Evolutionary conservation across 495 filamentous ascomycete species (phyloP), one percentile per base, ranked within the genome.

Genomic region (Neohortaea acidophila): DNA sequence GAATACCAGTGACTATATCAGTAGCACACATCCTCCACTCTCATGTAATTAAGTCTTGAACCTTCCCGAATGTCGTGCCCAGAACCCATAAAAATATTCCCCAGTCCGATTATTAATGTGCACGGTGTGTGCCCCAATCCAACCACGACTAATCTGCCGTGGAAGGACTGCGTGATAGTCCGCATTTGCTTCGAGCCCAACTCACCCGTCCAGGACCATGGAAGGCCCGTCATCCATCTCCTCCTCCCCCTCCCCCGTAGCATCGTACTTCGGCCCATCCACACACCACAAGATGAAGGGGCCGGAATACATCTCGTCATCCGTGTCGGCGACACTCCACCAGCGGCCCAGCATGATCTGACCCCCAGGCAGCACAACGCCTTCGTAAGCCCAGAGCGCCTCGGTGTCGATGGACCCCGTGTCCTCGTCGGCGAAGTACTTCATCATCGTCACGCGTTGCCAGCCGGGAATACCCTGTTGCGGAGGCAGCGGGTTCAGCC

Each of bases 381-480:
- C 59, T 45, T 62, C 59, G 40, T 59, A 58, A 3, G 52, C 56
- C 56, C 56, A 60, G 12, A 60, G 38, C 23, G 45, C 29, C 6
- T 52, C 55, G 0, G 24, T 10, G 30, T 57, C 51, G 2, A 45
- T 22, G 9, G 9, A 2, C 12, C 36, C 37, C 13, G 26, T 41
- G 11, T 36, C 33, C 6, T 35, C 33, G 21, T 59, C 47, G 11
- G 29, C 8, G 39, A 50, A 55, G 28, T 54, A 51, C 45, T 57
- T 59, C 52, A 62, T 56, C 44, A 62, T 53, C 4, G 54, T 60
- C 36, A 59, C 44, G 12, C 58, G 49, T 45, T 58, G 54, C 52
- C 53, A 62, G 2, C 59, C 59, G 0, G 58, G 54, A 20, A 60
- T 51, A 2, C 44, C 51, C 5, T 47, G 21, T 38, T 62, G 57